Evolutionary conservation across 1,139 yeast genomes (phyloP).

Genomic region (Protomyces lactucae-debilis): DNA sequence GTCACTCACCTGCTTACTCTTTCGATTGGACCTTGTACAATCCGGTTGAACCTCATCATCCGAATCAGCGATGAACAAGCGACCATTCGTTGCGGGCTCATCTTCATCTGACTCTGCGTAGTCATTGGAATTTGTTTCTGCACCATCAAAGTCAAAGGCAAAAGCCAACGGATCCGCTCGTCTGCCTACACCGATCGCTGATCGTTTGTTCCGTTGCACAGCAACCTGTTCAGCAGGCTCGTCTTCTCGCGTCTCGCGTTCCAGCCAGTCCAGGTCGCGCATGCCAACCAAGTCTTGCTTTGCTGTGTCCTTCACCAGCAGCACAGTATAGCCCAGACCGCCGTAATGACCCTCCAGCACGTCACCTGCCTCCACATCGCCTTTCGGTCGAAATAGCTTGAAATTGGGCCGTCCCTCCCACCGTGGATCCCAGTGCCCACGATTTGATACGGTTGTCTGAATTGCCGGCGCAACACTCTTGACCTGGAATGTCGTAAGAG

Average conservation of each 20-base stretch:
- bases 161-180: not conserved
- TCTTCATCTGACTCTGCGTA: not conserved
- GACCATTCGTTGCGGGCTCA: not conserved
- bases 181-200: not conserved
- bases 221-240: not conserved
- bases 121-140: not conserved
- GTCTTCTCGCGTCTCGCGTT: not conserved
- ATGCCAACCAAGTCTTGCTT: not conserved
- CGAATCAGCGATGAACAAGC: not conserved
- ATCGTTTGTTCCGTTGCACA: not conserved
- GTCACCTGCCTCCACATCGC: not conserved
- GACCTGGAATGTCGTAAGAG: conserved; percentile 14
- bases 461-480: not conserved
- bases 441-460: not conserved
- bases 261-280: not conserved
- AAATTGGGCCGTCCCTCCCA: conserved; percentile 27
- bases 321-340: not conserved
- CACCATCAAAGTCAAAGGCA: not conserved
- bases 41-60: not conserved
- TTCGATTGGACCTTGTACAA: not conserved
- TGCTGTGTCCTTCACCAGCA: not conserved
- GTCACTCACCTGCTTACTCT: not conserved
- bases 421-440: conserved; percentile 9
- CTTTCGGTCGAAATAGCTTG: conserved; percentile 13
- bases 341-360: not conserved